phyloP scores from a whole-genome alignment of 805 yeast species.

The Wickerhamiella musiphila region DNA sequence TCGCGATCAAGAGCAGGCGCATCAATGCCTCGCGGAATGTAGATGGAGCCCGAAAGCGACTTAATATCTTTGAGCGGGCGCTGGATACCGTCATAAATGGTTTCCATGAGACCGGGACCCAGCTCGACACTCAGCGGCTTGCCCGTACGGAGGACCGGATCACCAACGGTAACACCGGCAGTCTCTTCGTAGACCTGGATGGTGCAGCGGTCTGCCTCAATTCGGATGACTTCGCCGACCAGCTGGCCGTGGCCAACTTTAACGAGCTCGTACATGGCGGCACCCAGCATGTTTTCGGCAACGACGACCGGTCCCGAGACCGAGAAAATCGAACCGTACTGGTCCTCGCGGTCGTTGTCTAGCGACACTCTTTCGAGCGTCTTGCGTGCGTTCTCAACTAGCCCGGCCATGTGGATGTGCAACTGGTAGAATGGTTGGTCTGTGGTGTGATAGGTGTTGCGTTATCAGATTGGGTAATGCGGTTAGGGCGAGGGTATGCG shows the following conservation, averaged over 20 bases:
- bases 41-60: conserved; percentile 75
- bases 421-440: too few relatives aligned
- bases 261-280: conserved; percentile 99
- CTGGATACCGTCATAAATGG: conserved; percentile 98
- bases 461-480: too few relatives aligned
- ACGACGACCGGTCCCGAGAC: conserved; percentile 97
- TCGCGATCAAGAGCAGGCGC: conserved; percentile 87
- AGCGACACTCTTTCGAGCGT: conserved; percentile 72
- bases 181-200: conserved; percentile 99
- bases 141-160: conserved; percentile 95
- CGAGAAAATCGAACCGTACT: conserved; percentile 67
- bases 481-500: too few relatives aligned
- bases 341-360: conserved; percentile 56
- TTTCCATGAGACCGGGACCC: conserved; percentile 99
- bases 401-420: conserved; percentile 2
- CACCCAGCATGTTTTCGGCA: conserved; percentile 97
- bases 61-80: conserved; percentile 92
- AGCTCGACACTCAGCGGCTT: conserved; percentile 97
- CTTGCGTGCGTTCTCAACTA: conserved; percentile 84
- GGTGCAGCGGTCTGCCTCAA: conserved; percentile 90
- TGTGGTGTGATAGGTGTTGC: too few relatives aligned
- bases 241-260: conserved; percentile 92
- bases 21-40: conserved; percentile 97
- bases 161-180: conserved; percentile 98
- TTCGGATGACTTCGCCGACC: conserved; percentile 97